Evolutionary conservation across 768 basidiomycete genomes (phyloP).

Genomic region (Tulasnella sp.): DNA sequence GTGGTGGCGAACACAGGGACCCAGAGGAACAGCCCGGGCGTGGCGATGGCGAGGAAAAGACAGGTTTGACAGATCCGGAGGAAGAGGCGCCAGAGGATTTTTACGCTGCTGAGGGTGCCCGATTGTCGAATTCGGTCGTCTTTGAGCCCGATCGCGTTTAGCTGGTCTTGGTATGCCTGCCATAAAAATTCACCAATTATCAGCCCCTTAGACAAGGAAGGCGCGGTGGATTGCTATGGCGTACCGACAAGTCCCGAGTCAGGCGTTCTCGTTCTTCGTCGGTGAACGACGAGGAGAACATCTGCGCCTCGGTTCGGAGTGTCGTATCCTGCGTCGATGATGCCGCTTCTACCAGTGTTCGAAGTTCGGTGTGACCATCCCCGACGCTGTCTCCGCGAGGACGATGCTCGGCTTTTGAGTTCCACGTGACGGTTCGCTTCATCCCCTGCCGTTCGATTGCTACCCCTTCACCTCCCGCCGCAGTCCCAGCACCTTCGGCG

Average conservation of each 20-base stretch:
- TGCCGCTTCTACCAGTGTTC: not conserved
- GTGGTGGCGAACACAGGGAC: conserved; percentile 70
- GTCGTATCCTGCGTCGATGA: not conserved
- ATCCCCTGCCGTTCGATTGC: conserved; percentile 36
- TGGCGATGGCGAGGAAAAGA: conserved; percentile 58
- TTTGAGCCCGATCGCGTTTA: conserved; percentile 65
- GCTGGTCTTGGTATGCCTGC: conserved; percentile 70
- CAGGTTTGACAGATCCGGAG: conserved; percentile 62
- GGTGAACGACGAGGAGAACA: conserved; percentile 11
- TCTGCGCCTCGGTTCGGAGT: not conserved
- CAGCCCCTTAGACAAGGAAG: not conserved
- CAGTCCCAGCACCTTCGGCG: not conserved
- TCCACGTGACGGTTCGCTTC: conserved; percentile 27
- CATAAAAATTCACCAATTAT: not conserved
- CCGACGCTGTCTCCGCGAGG: conserved; percentile 3
- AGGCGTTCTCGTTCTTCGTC: conserved; percentile 36
- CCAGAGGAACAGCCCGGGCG: conserved; percentile 81
- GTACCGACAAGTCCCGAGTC: conserved; percentile 57
- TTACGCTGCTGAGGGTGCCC: conserved; percentile 43
- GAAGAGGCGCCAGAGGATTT: conserved; percentile 58
- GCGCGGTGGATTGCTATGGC: not conserved
- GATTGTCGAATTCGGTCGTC: conserved; percentile 79
- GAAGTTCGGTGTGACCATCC: not conserved
- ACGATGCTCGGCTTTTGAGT: conserved; percentile 28
- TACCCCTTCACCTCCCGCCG: conserved; percentile 21